Base-by-base conservation (phyloP, 257 asterid genomes). In the Buddleja alternifolia region DNA sequence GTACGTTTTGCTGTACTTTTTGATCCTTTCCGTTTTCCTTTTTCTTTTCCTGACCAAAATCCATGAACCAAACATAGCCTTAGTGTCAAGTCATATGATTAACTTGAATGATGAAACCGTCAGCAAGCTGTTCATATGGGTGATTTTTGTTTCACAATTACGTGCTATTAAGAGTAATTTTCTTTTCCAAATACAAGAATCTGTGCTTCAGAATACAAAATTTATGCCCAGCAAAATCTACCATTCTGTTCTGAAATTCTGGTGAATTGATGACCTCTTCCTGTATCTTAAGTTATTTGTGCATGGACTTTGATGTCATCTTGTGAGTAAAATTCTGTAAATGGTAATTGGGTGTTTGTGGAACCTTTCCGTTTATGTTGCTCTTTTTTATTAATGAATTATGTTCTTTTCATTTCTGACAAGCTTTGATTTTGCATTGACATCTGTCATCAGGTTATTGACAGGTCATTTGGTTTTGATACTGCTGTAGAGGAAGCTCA, bases 401-500 rank as follows among this genome's bases (percentile, higher is more conserved):
- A 61, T n/a, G 60, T 65, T 40, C 40, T 44, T 67, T 64, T 58
- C 50, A 52, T 60, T 56, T 59, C 70, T 70, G 48, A 56, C 47
- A 7, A 41, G 45, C 55, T 20, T 67, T 14, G 48, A 15, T 47
- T 46, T 69, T 73, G 61, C 15, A 46, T 45, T 70, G 55, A n/a
- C 39, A 66, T 71, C 63, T 78, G 42, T 60, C 67, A 67, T 73
- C 86, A 87, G 94, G 84, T 87, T 63, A 87, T 87, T 76, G 94
- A 87, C 82, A 84, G 42, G 80, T 87, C 94, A 69, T 87, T 87
- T 80, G 94, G 94, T 70, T 87, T 87, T 71, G 94, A 87, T 72
- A 80, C 93, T 67, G 90, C 93, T 75, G 93, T 87, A 45, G 93
- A 87, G 88, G 93, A 87, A 81, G 93, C 94, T 63, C 94, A 87